Evolutionary conservation across 305 asterid species (phyloP), one percentile per base, ranked within the genome.

Genomic region (Fraxinus greggii): DNA sequence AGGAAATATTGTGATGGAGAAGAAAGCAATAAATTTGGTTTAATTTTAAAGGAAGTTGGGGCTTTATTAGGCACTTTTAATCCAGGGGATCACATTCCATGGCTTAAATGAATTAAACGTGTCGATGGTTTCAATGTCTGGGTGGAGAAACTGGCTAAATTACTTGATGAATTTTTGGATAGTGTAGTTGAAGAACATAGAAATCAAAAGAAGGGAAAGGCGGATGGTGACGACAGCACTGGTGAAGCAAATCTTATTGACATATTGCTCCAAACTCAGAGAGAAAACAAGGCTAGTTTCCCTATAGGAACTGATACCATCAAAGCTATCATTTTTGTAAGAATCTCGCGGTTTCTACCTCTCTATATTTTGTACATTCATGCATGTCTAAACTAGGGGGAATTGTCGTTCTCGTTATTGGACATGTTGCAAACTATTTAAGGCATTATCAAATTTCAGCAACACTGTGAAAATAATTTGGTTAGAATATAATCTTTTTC

Each of bases 241-340:
- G 31, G 12, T 61, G 54, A 78, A 23, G 7, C 24, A 15, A 83
- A 80, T 80, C 81, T 87, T 38, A 85, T 86, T 1, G 85, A 79
- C 8, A 79, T 86, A 29, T 79, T 86, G 83, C 85, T 83, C n/a
- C 51, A 86, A 33, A 15, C 65, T 77, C 86, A 86, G 72, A 80
- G 78, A n/a, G 84, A 87, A 17, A 83, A 36, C 40, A 3, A 32
- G 17, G n/a, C 6, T 23, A 19, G 72, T 33, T 35, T 32, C 19
- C 80, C 84, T 3, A 28, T 81, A 7, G 86, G 79, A 3, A 81
- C 72, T 61, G 84, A 83, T 2, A 33, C 72, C 5, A 38, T 85
- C 75, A 87, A 87, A 79, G 88, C 85, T 2, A 5, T 87, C 31
- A 76, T 87, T 40, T 0, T 85, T 75, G 88, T 85, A 72, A 67